These are phyloP conservation scores for Tetrapisispora pingtungensis DNA, from an alignment of 805 yeast genomes.

Conservation along the genomic window DNA sequence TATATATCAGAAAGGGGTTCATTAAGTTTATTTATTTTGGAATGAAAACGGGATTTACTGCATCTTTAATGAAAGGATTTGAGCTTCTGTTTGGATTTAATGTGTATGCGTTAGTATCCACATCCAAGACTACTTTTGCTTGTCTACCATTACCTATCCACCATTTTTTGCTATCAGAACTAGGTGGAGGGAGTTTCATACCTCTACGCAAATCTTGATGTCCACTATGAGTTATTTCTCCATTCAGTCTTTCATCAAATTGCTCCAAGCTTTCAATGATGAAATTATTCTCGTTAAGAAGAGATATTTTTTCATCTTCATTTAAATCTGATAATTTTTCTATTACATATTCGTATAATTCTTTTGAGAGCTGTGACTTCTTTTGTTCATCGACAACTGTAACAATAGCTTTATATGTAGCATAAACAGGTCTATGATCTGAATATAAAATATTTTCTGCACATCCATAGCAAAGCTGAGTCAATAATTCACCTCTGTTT, in stretches of 20 bases:
- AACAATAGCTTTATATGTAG: constrained; percentile 52
- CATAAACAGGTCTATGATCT: constrained; percentile 87
- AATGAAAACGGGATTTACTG: constrained; percentile 35
- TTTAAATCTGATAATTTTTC: constrained; percentile 33
- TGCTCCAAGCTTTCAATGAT: constrained; percentile 23
- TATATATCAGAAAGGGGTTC: no score
- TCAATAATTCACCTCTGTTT: constrained; percentile 49
- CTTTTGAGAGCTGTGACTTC: constrained; percentile 41
- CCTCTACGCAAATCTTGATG: constrained; percentile 14
- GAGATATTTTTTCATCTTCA: constrained; percentile 40
- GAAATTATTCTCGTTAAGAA: constrained; percentile 12
- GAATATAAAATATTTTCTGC: constrained; percentile 53
- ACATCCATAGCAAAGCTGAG: constrained; percentile 51
- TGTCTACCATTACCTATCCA: constrained; percentile 77
- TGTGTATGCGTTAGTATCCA: constrained; percentile 32
- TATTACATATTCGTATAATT: constrained; percentile 46
- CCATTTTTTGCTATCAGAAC: constrained; percentile 77
- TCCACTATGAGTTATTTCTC: not conserved
- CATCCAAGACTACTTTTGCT: constrained; percentile 52
- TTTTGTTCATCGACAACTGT: constrained; percentile 52
- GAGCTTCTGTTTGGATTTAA: constrained; percentile 60
- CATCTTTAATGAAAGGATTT: constrained; percentile 59
- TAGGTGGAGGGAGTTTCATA: constrained; percentile 69
- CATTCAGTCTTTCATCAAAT: constrained; percentile 13
- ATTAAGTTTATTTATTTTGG: not conserved